Evolutionary conservation across 495 filamentous ascomycete genomes (phyloP).

Genomic region (Penicillium coffeae): DNA sequence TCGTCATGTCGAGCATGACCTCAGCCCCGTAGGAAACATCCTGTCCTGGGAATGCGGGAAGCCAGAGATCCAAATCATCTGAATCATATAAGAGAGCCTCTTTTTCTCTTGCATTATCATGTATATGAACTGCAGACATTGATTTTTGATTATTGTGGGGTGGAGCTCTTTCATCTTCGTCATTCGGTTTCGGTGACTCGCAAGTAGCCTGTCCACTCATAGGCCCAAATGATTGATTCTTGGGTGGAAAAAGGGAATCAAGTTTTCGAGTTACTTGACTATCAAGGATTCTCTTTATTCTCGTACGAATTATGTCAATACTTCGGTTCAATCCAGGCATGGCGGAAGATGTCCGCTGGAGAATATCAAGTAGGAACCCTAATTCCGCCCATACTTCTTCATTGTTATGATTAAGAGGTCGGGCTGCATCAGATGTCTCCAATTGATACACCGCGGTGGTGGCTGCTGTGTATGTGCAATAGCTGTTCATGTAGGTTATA

Average conservation of each 20-base stretch:
- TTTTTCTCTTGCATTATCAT: conserved; percentile 1
- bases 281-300: conserved; percentile 11
- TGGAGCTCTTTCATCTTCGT: neutral
- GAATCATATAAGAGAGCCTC: neutral
- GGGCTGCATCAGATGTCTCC: conserved; percentile 1
- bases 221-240: neutral
- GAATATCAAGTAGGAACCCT: conserved; percentile 11
- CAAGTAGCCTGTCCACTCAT: neutral
- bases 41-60: conserved; percentile 13
- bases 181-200: neutral
- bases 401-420: conserved; percentile 1
- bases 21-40: conserved; percentile 9
- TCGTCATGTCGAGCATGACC: conserved; percentile 2
- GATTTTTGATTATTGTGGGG: neutral
- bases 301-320: conserved; percentile 11
- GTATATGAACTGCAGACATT: neutral
- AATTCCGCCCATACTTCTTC: conserved; percentile 7
- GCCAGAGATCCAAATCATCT: conserved; percentile 3
- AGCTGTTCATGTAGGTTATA: conserved; percentile 17
- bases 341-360: conserved; percentile 7
- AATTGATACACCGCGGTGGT: conserved; percentile 13
- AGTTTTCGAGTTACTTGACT: conserved; percentile 2
- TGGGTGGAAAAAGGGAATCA: conserved; percentile 5
- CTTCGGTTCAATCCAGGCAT: conserved; percentile 14
- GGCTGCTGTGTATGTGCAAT: conserved; percentile 14